Evolutionary conservation across 2,329 filamentous ascomycete genomes (phyloP), one percentile per base, ranked within the genome.

Genomic region (Colletotrichum destructivum): DNA sequence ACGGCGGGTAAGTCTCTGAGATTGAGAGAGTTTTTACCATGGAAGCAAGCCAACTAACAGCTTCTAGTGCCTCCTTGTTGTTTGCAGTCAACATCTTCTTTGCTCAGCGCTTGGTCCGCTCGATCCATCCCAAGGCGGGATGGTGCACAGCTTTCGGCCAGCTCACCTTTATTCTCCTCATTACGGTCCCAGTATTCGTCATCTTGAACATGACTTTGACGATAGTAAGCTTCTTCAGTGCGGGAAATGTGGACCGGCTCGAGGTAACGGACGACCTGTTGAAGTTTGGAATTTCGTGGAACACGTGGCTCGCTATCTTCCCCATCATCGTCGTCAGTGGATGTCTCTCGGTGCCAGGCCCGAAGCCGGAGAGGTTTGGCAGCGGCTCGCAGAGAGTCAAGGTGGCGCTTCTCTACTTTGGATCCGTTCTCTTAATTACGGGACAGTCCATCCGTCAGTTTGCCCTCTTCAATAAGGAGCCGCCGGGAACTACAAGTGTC

Each of bases 61-160:
- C 15, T 8, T 12, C 6, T 13, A 79, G 82, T 26, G 79, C 81
- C 12, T 75, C 81, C 7, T 65, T 82, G 15, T 42, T 82, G 21
- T 83, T 82, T 59, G 73, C 81, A 40, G 74, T 82, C 71, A 83
- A 84, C 73, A 77, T 84, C 21, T 77, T 84, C 71, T 81, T 84
- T 66, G 78, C 80, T 2, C 82, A 82, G 70, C 81, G 82, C 52
- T 76, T 84, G 35, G 73, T 83, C 3, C 81, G 82, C 55, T 80
- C 82, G 2, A 78, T 79, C 62, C 82, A 81, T 44, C 82, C 82
- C 11, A 18, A 23, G 16, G 51, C 82, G 11, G 82, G 82, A 66
- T 84, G 82, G 82, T 75, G 78, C 26, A 74, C 31, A 1, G 72
- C 57, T 1, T 76, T 81, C n/a, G 75, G 78, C 59, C 68, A 77